Evolutionary conservation across 768 basidiomycete genomes (phyloP).

Genomic region (Mycena chlorophos): DNA sequence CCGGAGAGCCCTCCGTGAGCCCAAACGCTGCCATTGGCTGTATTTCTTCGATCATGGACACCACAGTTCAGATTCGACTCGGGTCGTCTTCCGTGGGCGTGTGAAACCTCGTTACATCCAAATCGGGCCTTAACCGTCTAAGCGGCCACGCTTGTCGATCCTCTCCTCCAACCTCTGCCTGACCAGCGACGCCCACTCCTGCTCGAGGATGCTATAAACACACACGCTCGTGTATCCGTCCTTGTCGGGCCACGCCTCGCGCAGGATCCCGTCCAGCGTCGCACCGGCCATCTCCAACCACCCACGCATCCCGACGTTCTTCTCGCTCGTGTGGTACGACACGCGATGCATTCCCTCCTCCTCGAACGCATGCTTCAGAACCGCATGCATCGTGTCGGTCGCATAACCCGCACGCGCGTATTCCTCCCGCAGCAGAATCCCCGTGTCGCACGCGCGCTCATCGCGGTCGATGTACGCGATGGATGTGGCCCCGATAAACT

Average conservation of each 20-base stretch:
- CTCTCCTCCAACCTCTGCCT: constrained; percentile 19
- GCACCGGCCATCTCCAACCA: constrained; percentile 48
- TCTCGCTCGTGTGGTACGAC: constrained; percentile 40
- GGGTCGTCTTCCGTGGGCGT: too few species aligned
- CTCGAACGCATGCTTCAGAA: constrained; percentile 44
- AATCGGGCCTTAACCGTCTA: not conserved
- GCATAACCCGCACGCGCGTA: constrained; percentile 41
- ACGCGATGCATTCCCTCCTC: constrained; percentile 42
- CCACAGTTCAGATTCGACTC: too few species aligned
- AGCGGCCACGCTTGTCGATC: not conserved
- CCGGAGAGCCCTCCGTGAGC: too few species aligned
- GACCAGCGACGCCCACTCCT: constrained; percentile 41
- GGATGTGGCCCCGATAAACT: constrained; percentile 40
- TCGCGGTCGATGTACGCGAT: constrained; percentile 40
- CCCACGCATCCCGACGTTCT: constrained; percentile 46
- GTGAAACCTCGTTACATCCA: not conserved
- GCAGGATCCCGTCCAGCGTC: constrained; percentile 37
- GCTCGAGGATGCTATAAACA: constrained; percentile 44
- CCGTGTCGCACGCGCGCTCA: constrained; percentile 39
- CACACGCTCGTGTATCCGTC: constrained; percentile 38
- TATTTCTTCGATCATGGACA: too few species aligned
- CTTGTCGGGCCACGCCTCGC: constrained; percentile 40
- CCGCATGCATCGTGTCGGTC: constrained; percentile 46
- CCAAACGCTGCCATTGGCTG: too few species aligned
- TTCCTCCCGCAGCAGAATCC: constrained; percentile 43